Evolutionary conservation across 371 early-diverging fungal genomes (phyloP).

Genomic region (Saksenaea vasiformis): DNA sequence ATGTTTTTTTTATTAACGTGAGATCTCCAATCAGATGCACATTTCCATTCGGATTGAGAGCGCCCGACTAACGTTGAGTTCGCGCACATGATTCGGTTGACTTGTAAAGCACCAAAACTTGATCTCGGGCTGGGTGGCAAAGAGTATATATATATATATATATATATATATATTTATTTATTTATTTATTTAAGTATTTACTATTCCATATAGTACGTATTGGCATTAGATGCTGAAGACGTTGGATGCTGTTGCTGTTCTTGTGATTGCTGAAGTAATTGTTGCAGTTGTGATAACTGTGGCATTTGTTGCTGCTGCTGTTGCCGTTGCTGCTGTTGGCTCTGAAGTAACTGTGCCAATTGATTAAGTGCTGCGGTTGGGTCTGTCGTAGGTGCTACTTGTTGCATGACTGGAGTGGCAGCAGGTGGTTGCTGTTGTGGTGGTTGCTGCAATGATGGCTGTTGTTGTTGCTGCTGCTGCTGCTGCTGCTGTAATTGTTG

Average conservation of each 20-base stretch:
- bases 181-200: not conserved
- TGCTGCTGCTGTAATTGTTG: conserved; percentile 19
- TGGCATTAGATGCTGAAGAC: not conserved
- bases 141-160: too few species aligned
- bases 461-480: not conserved
- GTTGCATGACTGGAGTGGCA: conserved; percentile 2
- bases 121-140: too few species aligned
- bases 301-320: conserved; percentile 13
- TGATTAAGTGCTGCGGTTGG: conserved; percentile 16
- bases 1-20: too few species aligned
- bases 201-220: not conserved
- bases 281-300: conserved; percentile 12
- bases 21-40: too few species aligned
- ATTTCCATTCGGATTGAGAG: too few species aligned
- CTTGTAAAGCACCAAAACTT: too few species aligned
- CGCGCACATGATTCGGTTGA: too few species aligned
- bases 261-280: conserved; percentile 7
- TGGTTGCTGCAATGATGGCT: conserved; percentile 3
- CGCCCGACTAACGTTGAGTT: too few species aligned
- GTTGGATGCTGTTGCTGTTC: conserved; percentile 3
- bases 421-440: conserved; percentile 2
- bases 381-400: conserved; percentile 4
- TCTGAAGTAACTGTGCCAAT: conserved; percentile 23
- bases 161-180: too few species aligned
- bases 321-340: conserved; percentile 22